Conservation (phyloP, 352 stramenopile genomes). For the Globisporangium splendens region DNA sequence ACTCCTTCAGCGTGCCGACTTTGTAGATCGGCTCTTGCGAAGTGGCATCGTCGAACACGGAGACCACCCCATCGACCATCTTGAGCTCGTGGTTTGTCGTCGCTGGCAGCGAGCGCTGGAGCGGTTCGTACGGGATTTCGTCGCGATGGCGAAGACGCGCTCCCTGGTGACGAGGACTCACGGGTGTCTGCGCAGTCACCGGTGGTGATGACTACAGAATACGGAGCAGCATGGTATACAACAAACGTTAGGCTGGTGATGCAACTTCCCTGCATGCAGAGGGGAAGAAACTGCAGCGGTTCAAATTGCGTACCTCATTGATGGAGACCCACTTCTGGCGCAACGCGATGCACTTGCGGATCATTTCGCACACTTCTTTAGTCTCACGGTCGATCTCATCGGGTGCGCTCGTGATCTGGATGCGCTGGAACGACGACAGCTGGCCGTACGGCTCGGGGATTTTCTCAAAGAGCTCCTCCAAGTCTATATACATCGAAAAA, state of each 20-base stretch:
- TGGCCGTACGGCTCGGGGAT: slow-evolving; percentile 79
- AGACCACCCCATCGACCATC: slow-evolving; percentile 62
- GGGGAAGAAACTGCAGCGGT: too few relatives aligned
- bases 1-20: slow-evolving; percentile 50
- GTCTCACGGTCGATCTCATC: slow-evolving; percentile 75
- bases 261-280: too few relatives aligned
- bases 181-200: slow-evolving; percentile 18
- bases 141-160: slow-evolving; percentile 58
- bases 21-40: slow-evolving; percentile 27
- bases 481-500: slow-evolving; percentile 5
- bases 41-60: slow-evolving; percentile 34
- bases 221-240: too few relatives aligned
- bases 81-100: slow-evolving; percentile 46
- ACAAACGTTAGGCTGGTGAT: too few relatives aligned
- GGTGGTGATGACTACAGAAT: slow-evolving; percentile 7
- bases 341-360: slow-evolving; percentile 71
- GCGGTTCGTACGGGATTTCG: slow-evolving; percentile 70
- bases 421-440: slow-evolving; percentile 64
- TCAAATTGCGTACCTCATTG: slow-evolving; percentile 24
- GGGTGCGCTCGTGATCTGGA: slow-evolving; percentile 64
- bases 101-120: slow-evolving; percentile 32
- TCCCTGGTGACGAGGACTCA: slow-evolving; percentile 34
- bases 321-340: slow-evolving; percentile 68
- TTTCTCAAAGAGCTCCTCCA: slow-evolving; percentile 68
- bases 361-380: slow-evolving; percentile 70